phyloP scores from a whole-genome alignment of 164 flowering plant genomes.

The grape (Vitis vinifera) region ASM3070453v1 NC_081816.1:22984001-22984500 shows the following conservation, averaged over 20 bases:
- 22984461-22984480: too few relatives aligned
- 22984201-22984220: slow-evolving; percentile 90
- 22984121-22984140: slow-evolving; percentile 82
- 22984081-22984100: slow-evolving; percentile 78
- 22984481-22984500: too few relatives aligned
- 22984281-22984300: slow-evolving; percentile 96
- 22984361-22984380: background rate
- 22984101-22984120: slow-evolving; percentile 69
- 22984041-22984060: slow-evolving; percentile 69
- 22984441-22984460: too few relatives aligned
- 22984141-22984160: slow-evolving; percentile 86
- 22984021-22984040: slow-evolving; percentile 66
- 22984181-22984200: slow-evolving; percentile 94
- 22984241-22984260: slow-evolving; percentile 78
- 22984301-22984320: slow-evolving; percentile 47
- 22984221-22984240: slow-evolving; percentile 87
- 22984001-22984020: slow-evolving; percentile 46
- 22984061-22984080: slow-evolving; percentile 95
- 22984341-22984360: background rate
- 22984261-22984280: slow-evolving; percentile 83
- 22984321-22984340: background rate
- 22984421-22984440: too few relatives aligned
- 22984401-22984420: background rate
- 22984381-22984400: background rate
- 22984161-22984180: slow-evolving; percentile 74